Conservation (phyloP, 306 rosid genomes). For the Casuarina glauca region DNA sequence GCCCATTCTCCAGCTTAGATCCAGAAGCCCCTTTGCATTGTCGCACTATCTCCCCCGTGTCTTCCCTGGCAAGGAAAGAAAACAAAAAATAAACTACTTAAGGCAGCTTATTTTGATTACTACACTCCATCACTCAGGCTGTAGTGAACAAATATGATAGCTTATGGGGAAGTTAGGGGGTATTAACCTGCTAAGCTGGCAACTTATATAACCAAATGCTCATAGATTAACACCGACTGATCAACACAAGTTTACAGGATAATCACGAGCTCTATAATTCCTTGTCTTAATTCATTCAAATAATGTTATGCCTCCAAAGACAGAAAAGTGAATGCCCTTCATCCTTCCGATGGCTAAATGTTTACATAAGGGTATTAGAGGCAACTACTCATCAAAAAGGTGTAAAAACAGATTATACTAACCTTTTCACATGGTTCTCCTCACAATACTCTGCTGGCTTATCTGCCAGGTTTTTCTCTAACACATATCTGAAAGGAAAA, state of each 20-base stretch:
- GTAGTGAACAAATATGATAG: no score
- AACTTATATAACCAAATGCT: not conserved
- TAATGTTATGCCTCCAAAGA: not conserved
- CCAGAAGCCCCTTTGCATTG: no score
- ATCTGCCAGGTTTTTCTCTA: slow-evolving; percentile 87
- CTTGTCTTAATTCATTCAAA: not conserved
- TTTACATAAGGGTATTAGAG: not conserved
- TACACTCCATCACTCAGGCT: not conserved
- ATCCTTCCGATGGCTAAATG: not conserved
- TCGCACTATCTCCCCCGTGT: no score
- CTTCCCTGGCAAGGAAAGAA: no score
- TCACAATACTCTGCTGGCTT: slow-evolving; percentile 81
- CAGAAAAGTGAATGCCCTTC: not conserved
- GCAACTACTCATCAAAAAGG: not conserved
- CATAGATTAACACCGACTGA: not conserved
- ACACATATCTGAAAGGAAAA: slow-evolving; percentile 87
- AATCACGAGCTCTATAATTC: not conserved
- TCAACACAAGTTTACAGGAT: not conserved
- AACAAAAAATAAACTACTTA: no score
- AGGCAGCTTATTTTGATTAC: no score
- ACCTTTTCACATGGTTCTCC: slow-evolving; percentile 87
- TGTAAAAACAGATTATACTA: slow-evolving; percentile 7
- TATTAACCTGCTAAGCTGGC: not conserved
- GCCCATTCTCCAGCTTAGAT: no score
- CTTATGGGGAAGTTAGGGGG: not conserved